Percentiles rank a stretch among this genome's conserved stretches.
phyloP scores from a whole-genome alignment of 352 stramenopile genomes.

The Bremia lactucae region DNA sequence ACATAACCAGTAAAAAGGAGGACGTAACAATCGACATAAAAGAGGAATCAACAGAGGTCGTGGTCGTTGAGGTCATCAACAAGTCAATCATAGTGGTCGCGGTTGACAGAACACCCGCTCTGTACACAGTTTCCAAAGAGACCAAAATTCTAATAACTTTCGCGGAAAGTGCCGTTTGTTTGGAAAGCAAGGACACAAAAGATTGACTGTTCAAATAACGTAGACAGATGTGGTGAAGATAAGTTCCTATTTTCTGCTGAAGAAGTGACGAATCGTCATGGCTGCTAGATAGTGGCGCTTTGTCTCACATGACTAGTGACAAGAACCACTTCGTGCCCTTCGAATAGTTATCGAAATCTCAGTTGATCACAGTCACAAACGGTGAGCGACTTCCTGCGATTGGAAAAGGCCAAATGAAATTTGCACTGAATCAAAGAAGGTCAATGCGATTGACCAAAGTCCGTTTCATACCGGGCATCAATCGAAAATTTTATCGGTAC shows the following conservation, averaged over 20 bases:
- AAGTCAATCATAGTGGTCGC: not conserved
- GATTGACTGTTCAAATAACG: not conserved
- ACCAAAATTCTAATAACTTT: not conserved
- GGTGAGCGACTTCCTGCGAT: not conserved
- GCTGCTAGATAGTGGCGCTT: not conserved
- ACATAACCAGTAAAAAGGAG: not conserved
- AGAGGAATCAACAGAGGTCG: not conserved
- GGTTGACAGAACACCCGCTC: too few species aligned
- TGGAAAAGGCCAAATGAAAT: not conserved
- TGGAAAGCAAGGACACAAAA: constrained; percentile 3
- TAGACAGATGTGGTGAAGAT: not conserved
- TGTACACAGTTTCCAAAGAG: too few species aligned
- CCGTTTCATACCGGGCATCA: not conserved
- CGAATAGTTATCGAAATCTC: not conserved
- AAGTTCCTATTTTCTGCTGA: constrained; percentile 7
- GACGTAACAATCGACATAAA: not conserved
- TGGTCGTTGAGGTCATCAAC: not conserved
- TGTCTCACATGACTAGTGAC: not conserved
- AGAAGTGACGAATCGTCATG: not conserved
- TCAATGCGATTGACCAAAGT: not conserved
- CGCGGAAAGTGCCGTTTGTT: constrained; percentile 1
- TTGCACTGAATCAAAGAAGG: not conserved
- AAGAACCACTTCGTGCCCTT: not conserved
- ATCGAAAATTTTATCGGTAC: not conserved
- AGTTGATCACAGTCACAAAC: constrained; percentile 1